Percentiles rank a stretch among this genome's conserved stretches.
Conservation (phyloP, 2,329 filamentous ascomycete genomes). For the Aspergillus alliaceus region DNA sequence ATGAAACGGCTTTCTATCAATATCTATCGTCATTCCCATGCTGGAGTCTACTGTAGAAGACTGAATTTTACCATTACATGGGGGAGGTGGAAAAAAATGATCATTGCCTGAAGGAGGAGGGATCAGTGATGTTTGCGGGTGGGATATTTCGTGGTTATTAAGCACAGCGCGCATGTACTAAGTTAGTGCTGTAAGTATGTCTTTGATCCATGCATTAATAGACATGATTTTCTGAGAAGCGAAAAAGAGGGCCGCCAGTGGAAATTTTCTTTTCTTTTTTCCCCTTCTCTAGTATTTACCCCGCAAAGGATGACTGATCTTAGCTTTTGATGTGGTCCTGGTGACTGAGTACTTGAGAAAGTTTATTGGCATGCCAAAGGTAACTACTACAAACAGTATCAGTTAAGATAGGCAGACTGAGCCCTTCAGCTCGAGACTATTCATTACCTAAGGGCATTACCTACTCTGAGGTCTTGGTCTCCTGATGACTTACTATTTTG, state of each 20-base stretch:
- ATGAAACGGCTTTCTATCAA: background rate
- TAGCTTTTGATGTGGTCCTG: background rate
- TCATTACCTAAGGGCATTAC: background rate
- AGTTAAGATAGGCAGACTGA: background rate
- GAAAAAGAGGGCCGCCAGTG: background rate
- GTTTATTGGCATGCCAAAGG: slow-evolving; percentile 1
- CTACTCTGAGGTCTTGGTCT: background rate
- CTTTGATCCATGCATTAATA: background rate
- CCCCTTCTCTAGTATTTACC: background rate
- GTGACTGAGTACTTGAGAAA: background rate
- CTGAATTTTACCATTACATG: background rate
- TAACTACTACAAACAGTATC: background rate
- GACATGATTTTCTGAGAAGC: background rate
- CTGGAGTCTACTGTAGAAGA: background rate
- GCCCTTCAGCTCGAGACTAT: background rate
- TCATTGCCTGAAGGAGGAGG: background rate
- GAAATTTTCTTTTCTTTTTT: background rate
- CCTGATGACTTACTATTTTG: background rate
- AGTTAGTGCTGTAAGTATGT: background rate
- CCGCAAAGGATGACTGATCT: background rate
- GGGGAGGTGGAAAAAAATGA: background rate
- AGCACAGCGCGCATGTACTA: background rate
- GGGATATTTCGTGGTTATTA: background rate
- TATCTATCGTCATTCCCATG: background rate
- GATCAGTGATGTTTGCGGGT: background rate